phyloP scores from a whole-genome alignment of 345 rosid genomes.

The Salix exigua region DNA sequence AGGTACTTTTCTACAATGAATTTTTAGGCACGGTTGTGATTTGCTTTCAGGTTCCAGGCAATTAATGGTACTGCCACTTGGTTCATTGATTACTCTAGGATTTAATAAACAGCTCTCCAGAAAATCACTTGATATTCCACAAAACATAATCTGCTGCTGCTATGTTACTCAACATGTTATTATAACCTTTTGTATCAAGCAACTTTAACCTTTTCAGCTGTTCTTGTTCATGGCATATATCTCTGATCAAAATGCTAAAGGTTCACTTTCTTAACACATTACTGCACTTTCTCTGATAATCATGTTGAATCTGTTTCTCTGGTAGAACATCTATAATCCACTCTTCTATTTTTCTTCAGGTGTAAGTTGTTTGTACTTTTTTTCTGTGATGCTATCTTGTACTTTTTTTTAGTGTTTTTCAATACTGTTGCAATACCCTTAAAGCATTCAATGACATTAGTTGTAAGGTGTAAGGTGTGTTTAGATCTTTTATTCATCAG shows the following conservation, averaged over 20 bases:
- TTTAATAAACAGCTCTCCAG: no score
- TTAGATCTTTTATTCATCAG: neutral
- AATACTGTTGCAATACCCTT: neutral
- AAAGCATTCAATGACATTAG: neutral
- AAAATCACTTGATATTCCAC: neutral
- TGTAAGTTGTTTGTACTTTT: neutral
- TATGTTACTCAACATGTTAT: neutral
- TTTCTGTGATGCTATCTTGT: conserved; percentile 22
- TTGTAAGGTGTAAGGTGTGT: neutral
- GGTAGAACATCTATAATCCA: neutral
- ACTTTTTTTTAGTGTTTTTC: conserved; percentile 16
- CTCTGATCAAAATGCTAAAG: neutral
- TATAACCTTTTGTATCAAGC: neutral
- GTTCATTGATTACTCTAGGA: neutral
- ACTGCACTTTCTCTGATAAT: neutral
- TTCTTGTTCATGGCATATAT: neutral
- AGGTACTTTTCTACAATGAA: conserved; percentile 44
- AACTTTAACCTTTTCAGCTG: neutral
- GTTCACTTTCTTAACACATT: neutral
- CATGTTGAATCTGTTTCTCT: neutral
- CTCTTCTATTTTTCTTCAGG: neutral
- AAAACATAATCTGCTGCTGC: neutral
- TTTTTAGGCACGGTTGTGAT: neutral
- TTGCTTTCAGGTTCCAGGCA: neutral
- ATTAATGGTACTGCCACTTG: neutral